These are phyloP conservation scores for Crithidia expoeki DNA, from an alignment of 208 protist species.

Conservation along the genomic window DNA sequence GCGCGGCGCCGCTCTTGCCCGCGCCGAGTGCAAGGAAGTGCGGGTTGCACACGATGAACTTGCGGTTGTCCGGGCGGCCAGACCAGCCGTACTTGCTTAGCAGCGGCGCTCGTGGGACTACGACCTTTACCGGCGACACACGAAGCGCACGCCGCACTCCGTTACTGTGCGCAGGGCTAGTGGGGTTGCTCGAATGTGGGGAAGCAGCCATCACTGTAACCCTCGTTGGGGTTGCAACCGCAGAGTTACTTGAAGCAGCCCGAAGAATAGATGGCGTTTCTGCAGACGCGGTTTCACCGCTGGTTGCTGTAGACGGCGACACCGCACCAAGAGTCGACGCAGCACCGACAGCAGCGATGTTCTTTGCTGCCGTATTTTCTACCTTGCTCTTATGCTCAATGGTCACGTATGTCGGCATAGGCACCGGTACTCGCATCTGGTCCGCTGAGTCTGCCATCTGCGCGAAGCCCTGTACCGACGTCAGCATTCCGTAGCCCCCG, in stretches of 20 bases:
- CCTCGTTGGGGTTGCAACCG: too few species aligned
- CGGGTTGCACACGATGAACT: conserved; percentile 53
- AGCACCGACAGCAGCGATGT: not conserved
- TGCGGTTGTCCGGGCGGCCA: conserved; percentile 26
- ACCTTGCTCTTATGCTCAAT: conserved; percentile 2
- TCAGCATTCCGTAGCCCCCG: not conserved
- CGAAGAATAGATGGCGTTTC: too few species aligned
- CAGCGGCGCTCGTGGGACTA: conserved; percentile 19
- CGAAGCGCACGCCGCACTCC: not conserved
- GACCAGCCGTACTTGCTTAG: conserved; percentile 46
- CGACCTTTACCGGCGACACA: not conserved
- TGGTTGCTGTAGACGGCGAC: too few species aligned
- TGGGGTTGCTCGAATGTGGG: not conserved
- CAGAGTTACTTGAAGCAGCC: too few species aligned
- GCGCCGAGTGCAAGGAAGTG: conserved; percentile 61
- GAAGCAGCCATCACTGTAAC: too few species aligned
- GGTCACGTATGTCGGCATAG: conserved; percentile 17
- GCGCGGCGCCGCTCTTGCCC: conserved; percentile 52
- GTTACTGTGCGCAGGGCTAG: not conserved
- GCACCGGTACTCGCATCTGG: conserved; percentile 1
- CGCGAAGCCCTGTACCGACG: not conserved
- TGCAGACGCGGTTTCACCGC: too few species aligned
- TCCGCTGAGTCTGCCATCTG: not conserved
- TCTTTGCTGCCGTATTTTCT: not conserved
- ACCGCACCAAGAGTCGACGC: not conserved